Evolutionary conservation across 1,139 yeast species (phyloP), one percentile per base, ranked within the genome.

Genomic region (Yamadazyma atlantica): DNA sequence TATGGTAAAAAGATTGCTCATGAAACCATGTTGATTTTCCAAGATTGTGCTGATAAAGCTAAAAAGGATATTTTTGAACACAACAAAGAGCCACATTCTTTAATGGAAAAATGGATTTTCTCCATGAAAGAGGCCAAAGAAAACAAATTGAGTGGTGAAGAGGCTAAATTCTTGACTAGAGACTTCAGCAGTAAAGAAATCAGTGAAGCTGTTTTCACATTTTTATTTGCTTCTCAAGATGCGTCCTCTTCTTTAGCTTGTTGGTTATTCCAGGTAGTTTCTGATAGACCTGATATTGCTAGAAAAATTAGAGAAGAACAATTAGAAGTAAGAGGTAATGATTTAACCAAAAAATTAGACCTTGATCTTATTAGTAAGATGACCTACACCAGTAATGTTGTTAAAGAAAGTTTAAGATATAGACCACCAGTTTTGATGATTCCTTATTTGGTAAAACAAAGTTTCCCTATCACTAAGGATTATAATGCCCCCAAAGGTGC

Each of bases 391-490:
- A 74, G 77, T 54, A 81, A 82, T 81, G 96, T 87, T 45, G 96
- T 92, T 44, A 86, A 80, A 68, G 98, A 92, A 70, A 71, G 92
- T 41, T 77, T 92, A 52, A 85, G 98, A 62, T 85, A 85, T 70
- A 84, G 97, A 64, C 98, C 98, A 25, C 98, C 98, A 5, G 98
- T 92, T 48, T 62, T 89, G 43, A 92, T 92, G 98, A 97, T 92
- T 44, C 98, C 98, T 36, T 92, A 92, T 60, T 87, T 87, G 46
- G 96, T 79, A 41, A 92, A 92, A 74, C 73, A 88, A 62, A 67
- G 74, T 12, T 92, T 85, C 73, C 95, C 95, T 35, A 81, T 92
- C 37, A 77, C 90, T 29, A 82, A 84, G 12, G 76, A 73, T 36
- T 92, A 92, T 66, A 82, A 92, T 23, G 95, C 89, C 36, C 98